phyloP scores from a whole-genome alignment of 768 basidiomycete species.

The Phlebiopsis flavidoalba region DNA sequence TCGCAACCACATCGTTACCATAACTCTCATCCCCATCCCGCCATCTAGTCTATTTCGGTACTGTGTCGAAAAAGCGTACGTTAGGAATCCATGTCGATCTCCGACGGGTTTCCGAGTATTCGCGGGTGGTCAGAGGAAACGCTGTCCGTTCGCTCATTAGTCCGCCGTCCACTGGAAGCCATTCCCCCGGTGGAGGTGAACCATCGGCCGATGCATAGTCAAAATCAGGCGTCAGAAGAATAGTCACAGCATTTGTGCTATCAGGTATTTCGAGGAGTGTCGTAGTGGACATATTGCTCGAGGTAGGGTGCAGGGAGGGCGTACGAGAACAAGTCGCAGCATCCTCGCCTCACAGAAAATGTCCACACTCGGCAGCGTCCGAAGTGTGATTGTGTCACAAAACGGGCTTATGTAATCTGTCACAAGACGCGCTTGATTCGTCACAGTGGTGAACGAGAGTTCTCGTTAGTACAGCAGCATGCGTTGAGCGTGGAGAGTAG shows the following conservation, averaged over 20 bases:
- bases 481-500: not conserved
- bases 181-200: conserved; percentile 2
- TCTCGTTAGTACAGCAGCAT: too few relatives aligned
- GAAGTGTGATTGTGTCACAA: not conserved
- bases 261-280: conserved; percentile 9
- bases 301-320: not conserved
- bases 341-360: not conserved
- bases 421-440: not conserved
- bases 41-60: conserved; percentile 16
- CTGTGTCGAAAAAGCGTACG: conserved; percentile 13
- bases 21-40: conserved; percentile 2
- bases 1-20: not conserved
- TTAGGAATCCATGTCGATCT: conserved; percentile 15
- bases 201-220: conserved; percentile 12
- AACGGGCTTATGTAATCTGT: not conserved
- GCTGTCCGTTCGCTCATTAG: conserved; percentile 13
- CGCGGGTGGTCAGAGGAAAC: not conserved
- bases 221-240: conserved; percentile 8
- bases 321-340: not conserved
- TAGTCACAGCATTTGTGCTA: too few relatives aligned
- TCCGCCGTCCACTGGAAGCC: conserved; percentile 12
- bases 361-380: not conserved
- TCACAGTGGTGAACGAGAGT: too few relatives aligned
- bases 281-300: conserved; percentile 8
- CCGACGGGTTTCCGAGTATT: conserved; percentile 13